Conservation (phyloP, 768 basidiomycete genomes). For the Cystobasidium ongulense region DNA sequence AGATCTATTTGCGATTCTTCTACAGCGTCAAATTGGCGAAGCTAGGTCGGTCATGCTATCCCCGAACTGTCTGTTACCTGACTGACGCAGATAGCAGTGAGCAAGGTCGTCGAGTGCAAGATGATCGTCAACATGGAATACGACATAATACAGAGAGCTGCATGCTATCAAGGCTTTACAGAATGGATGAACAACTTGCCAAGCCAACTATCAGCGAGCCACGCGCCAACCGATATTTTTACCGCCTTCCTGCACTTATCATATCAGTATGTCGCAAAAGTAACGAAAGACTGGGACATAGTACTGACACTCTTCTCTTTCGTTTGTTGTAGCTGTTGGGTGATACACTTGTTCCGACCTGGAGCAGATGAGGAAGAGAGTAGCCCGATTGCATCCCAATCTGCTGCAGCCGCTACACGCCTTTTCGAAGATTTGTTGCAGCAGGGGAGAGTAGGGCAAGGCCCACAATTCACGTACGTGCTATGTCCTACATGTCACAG, state of each 20-base stretch:
- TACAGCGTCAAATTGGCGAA: background rate
- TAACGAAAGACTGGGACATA: too few species aligned
- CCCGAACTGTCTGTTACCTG: too few species aligned
- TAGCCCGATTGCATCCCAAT: background rate
- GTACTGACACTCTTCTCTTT: background rate
- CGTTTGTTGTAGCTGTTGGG: background rate
- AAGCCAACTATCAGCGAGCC: background rate
- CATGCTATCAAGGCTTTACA: slow-evolving; percentile 4
- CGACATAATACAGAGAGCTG: background rate
- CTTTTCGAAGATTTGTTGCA: background rate
- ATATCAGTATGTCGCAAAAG: background rate
- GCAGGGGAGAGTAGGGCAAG: background rate
- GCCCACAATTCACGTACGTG: slow-evolving; percentile 1
- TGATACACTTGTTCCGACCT: background rate
- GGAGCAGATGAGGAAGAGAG: background rate
- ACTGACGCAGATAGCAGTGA: too few species aligned
- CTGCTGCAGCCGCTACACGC: background rate
- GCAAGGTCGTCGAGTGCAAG: slow-evolving; percentile 9
- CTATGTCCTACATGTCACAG: background rate
- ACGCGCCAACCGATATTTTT: background rate
- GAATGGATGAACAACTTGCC: background rate
- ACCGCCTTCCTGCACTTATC: background rate
- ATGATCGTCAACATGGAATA: slow-evolving; percentile 9
- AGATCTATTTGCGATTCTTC: background rate
- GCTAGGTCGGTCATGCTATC: too few species aligned